Percentiles rank a stretch among this genome's conserved stretches.
Evolutionary conservation across 2,329 filamentous ascomycete species (phyloP).

Genomic region (Claviceps sorghi): DNA sequence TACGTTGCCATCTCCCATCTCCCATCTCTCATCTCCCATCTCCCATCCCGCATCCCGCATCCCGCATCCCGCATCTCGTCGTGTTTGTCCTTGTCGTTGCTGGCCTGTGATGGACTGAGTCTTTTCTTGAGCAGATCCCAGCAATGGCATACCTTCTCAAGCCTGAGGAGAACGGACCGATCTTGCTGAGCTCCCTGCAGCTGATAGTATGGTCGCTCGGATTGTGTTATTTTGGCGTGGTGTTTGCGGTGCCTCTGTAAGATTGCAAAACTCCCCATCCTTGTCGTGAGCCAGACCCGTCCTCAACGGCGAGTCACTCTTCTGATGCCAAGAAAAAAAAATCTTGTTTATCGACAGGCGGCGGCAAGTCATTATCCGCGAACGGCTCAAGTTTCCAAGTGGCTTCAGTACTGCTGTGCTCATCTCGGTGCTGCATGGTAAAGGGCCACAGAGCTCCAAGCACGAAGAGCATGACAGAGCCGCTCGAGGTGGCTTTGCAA

Average conservation of each 20-base stretch:
- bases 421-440: conserved; percentile 76
- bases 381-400: conserved; percentile 86
- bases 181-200: conserved; percentile 58
- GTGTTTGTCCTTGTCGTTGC: background rate
- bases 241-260: conserved; percentile 81
- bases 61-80: no score
- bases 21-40: background rate
- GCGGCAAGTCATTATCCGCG: conserved; percentile 80
- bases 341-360: conserved; percentile 30
- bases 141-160: conserved; percentile 77
- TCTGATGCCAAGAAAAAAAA: background rate
- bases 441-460: conserved; percentile 20
- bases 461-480: conserved; percentile 21
- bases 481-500: conserved; percentile 27
- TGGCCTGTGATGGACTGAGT: conserved; percentile 3
- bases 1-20: conserved; percentile 18
- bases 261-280: conserved; percentile 7
- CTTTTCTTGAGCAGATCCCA: conserved; percentile 41
- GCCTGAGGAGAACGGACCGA: conserved; percentile 61
- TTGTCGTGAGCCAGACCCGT: background rate
- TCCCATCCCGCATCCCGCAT: no score
- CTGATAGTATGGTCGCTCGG: conserved; percentile 83
- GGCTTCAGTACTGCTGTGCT: conserved; percentile 91
- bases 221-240: conserved; percentile 89
- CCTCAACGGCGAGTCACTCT: background rate